Evolutionary conservation across 352 stramenopile genomes (phyloP), one percentile per base, ranked within the genome.

Genomic region (Pythium aristosporum): DNA sequence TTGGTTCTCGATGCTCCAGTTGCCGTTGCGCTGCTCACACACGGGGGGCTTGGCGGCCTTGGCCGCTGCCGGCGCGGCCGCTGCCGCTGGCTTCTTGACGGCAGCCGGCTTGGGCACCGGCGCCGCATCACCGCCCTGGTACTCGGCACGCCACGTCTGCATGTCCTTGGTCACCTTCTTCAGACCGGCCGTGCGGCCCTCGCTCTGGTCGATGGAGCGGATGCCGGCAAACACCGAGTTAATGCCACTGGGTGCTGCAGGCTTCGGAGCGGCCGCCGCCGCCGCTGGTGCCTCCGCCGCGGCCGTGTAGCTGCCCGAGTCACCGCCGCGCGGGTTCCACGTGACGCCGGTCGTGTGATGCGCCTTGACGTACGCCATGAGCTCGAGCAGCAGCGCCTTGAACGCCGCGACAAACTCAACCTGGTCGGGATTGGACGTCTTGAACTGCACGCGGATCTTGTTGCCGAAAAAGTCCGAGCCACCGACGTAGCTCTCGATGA

Each of bases 1-100:
- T 64, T 99, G 96, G 82, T 99, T 91, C 75, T 99, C 97, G 21
- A 99, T 91, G 64, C 96, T 85, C 97, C 97, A 99, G 74, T 99
- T 99, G 71, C 85, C 94, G 57, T 97, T 97, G 61, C 90, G 88
- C 73, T 97, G 77, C 68, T 98, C 85, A 73, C 74, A 92, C 36
- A 85, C 72, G 20, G 73, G 73, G 25, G 79, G 59, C 66, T 90
- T 88, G 21, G 63, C 49, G 15, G 77, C 57, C 55, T 82, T 85
- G 23, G 77, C 65, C 9, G 74, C 64, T 0, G 74, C 70, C 15
- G 75, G 68, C 3, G 75, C 61, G 1, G 63, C 60, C 11, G 51
- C 32, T 30, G 60, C 57, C 10, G 69, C 49, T 20, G 57, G 42
- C 47, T 61, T 62, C 46, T 63, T 55, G 43, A 36, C 41, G 18